phyloP scores from a whole-genome alignment of 73 alveolate genomes.

The Symbiodinium pilosum region DNA sequence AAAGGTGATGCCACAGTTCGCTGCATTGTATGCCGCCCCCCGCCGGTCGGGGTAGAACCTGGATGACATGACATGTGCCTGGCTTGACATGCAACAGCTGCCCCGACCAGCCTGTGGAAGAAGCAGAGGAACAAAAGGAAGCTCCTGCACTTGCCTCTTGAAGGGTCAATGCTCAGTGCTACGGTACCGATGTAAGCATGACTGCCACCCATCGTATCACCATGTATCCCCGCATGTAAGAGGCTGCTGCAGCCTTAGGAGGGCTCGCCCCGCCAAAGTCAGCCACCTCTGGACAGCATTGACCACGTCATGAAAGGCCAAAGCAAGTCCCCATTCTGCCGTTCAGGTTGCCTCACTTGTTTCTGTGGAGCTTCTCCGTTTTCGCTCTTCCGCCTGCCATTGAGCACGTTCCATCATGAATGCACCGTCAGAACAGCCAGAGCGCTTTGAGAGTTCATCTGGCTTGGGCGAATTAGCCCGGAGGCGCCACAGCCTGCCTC shows the following conservation, averaged over 20 bases:
- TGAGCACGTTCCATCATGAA: no score
- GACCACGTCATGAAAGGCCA: neutral
- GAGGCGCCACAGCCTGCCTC: no score
- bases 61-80: neutral
- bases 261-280: slow-evolving; percentile 16
- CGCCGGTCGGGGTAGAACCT: slow-evolving; percentile 6
- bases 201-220: neutral
- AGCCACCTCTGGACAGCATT: neutral
- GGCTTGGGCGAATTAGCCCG: no score
- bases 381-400: neutral
- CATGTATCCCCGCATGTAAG: neutral
- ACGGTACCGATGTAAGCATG: no score
- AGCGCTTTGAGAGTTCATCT: no score
- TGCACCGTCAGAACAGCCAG: no score
- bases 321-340: no score
- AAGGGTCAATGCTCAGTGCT: no score
- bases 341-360: neutral
- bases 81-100: neutral
- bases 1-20: neutral
- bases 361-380: neutral
- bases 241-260: neutral
- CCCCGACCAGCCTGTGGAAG: slow-evolving; percentile 31
- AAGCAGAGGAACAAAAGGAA: slow-evolving; percentile 75
- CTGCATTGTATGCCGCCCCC: neutral
- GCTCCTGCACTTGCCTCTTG: slow-evolving; percentile 25